Conservation (phyloP, 805 yeast species). For the Trichomonascus vanleenenianus region DNA sequence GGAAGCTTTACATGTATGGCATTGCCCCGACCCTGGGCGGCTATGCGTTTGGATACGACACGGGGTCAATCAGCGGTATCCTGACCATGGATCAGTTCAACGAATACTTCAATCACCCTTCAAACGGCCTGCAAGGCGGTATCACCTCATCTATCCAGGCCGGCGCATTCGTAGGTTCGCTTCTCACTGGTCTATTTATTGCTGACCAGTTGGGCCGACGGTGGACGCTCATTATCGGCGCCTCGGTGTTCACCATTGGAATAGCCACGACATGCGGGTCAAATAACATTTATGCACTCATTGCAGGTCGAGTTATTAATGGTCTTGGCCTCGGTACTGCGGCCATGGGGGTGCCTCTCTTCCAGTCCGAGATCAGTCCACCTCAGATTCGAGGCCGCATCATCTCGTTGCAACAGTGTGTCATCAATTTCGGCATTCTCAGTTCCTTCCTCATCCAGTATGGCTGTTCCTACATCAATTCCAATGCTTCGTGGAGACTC, state of each 20-base stretch:
- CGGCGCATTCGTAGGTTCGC: slow-evolving; percentile 40
- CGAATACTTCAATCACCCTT: slow-evolving; percentile 38
- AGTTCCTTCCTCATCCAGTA: slow-evolving; percentile 71
- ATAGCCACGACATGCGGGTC: slow-evolving; percentile 49
- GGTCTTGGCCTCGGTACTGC: slow-evolving; percentile 71
- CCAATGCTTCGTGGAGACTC: slow-evolving; percentile 60
- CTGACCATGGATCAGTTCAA: slow-evolving; percentile 50
- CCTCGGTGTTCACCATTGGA: slow-evolving; percentile 49
- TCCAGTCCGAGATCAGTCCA: slow-evolving; percentile 68
- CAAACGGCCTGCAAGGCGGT: slow-evolving; percentile 48
- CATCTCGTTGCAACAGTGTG: slow-evolving; percentile 61
- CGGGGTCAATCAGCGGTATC: slow-evolving; percentile 58
- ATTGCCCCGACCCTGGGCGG: slow-evolving; percentile 16
- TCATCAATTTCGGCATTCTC: slow-evolving; percentile 63
- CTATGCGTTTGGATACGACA: slow-evolving; percentile 48
- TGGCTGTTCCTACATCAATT: slow-evolving; percentile 51
- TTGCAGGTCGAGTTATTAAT: slow-evolving; percentile 61
- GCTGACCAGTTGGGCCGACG: slow-evolving; percentile 65
- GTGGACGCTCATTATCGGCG: slow-evolving; percentile 48
- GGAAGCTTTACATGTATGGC: slow-evolving; percentile 12
- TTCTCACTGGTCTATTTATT: slow-evolving; percentile 42
- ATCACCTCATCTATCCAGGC: slow-evolving; percentile 61
- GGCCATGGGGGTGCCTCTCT: slow-evolving; percentile 71
- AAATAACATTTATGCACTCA: slow-evolving; percentile 52
- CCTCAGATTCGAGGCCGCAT: slow-evolving; percentile 59